These are phyloP conservation scores for Podospora australis DNA, from an alignment of 495 filamentous ascomycete species.

Conservation along the genomic window DNA sequence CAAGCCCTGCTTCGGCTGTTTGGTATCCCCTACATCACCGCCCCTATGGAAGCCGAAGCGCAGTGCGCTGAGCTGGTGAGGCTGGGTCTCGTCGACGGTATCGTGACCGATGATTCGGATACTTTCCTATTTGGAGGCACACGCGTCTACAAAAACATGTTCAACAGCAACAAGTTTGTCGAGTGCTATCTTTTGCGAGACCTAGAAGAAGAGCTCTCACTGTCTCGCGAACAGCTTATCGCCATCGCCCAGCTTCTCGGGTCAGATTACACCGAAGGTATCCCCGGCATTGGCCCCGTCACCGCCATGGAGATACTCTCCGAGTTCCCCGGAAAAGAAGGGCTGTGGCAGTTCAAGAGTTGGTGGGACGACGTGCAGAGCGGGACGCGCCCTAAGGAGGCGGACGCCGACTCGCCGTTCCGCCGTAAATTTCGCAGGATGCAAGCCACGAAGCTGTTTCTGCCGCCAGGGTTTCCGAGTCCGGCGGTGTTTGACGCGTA, in stretches of 20 bases:
- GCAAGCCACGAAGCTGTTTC: slow-evolving; percentile 74
- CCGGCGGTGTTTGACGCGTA: slow-evolving; percentile 69
- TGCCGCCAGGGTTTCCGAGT: slow-evolving; percentile 72
- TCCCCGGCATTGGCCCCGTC: slow-evolving; percentile 85
- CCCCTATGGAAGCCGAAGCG: slow-evolving; percentile 97
- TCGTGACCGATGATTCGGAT: slow-evolving; percentile 97
- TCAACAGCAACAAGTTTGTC: slow-evolving; percentile 93
- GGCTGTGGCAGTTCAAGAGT: slow-evolving; percentile 62
- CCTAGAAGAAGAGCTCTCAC: slow-evolving; percentile 80
- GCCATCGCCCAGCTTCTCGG: slow-evolving; percentile 83
- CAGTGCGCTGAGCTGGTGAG: slow-evolving; percentile 89
- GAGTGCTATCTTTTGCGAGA: slow-evolving; percentile 91
- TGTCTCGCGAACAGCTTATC: slow-evolving; percentile 77
- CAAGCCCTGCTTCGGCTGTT: slow-evolving; percentile 86
- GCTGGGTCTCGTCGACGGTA: slow-evolving; percentile 86
- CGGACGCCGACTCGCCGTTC: slow-evolving; percentile 53
- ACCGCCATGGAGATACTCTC: slow-evolving; percentile 86
- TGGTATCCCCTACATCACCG: slow-evolving; percentile 91
- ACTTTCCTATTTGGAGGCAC: slow-evolving; percentile 97
- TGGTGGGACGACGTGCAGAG: slow-evolving; percentile 83
- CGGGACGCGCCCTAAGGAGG: slow-evolving; percentile 40
- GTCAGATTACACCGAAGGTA: slow-evolving; percentile 88
- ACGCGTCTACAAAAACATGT: slow-evolving; percentile 98
- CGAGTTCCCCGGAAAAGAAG: slow-evolving; percentile 62
- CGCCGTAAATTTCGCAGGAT: slow-evolving; percentile 73